Base-by-base conservation (phyloP, 306 rosid genomes). In the Cucumis cinereus region DNA sequence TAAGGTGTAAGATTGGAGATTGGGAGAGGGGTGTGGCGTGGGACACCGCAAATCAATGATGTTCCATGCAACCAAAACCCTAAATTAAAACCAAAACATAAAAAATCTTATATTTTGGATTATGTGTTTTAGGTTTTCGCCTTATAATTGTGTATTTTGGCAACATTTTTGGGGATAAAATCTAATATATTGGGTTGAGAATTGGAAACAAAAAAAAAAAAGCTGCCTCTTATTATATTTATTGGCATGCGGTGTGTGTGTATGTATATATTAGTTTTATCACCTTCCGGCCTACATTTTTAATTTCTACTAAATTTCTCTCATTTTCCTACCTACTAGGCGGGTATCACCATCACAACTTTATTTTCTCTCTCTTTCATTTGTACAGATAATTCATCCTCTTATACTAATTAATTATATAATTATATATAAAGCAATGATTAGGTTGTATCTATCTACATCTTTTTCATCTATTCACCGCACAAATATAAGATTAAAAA, bases 41-140 rank as follows among this genome's bases (percentile, higher is more conserved):
- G 55, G 40, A 24, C 75, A 47, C 8, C 40, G n/a, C n/a, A 23
- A 69, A 69, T 43, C 56, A 43, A 50, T 43, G 55, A 22, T 22
- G 43, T 43, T 43, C 56, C 74, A 70, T 70, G 40, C 56, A 70
- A 69, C 57, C 75, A 69, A 69, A 69, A 67, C 6, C 56, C 56
- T 57, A 47, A 69, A 69, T 69, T 69, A 69, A 69, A 22, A 23
- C 30, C 30, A 22, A 1, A 45, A 45, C n/a, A 69, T 22, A 43
- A 20, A 64, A 40, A 45, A 45, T 69, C 75, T 69, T 3, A 41
- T 43, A 16, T 45, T 69, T 69, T 69, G 75, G 75, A 69, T 69
- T 69, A 22, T 41, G 16, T 68, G 52, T 22, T 40, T 67, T 45
- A 38, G 52, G 41, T 68, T 67, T 9, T 57, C 4, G 1, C 14